Evolutionary conservation across 2,329 filamentous ascomycete species (phyloP).

Genomic region (Xylariaceae sp.): DNA sequence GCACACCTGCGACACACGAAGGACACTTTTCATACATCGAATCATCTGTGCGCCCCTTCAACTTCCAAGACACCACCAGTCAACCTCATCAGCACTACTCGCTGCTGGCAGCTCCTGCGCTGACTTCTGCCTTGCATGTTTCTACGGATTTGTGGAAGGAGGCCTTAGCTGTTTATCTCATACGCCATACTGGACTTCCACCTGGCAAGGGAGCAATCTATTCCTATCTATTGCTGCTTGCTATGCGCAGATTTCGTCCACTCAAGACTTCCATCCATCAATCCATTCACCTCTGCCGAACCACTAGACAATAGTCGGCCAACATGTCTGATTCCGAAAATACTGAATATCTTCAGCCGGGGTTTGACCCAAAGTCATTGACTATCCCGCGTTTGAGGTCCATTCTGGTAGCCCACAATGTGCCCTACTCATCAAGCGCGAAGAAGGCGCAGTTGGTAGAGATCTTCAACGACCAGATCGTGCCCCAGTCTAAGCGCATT

Average conservation of each 20-base stretch:
- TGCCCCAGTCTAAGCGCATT: conserved; percentile 74
- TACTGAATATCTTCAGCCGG: conserved; percentile 78
- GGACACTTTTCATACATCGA: too few relatives aligned
- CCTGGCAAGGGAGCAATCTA: not conserved
- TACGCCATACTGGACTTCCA: not conserved
- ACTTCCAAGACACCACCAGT: not conserved
- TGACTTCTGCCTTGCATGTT: not conserved
- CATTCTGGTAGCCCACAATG: conserved; percentile 83
- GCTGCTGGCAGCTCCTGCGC: not conserved
- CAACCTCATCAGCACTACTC: not conserved
- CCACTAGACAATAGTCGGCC: conserved; percentile 4
- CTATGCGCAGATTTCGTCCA: not conserved
- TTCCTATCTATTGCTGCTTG: not conserved
- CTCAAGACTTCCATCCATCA: not conserved
- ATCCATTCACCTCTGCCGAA: not conserved
- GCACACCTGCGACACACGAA: not conserved
- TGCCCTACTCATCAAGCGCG: conserved; percentile 80
- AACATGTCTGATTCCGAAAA: conserved; percentile 62
- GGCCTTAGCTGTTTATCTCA: not conserved
- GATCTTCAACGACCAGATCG: conserved; percentile 74
- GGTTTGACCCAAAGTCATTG: conserved; percentile 77
- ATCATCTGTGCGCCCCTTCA: too few relatives aligned
- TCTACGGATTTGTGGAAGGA: not conserved
- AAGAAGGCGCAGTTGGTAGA: conserved; percentile 88
- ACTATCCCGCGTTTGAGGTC: conserved; percentile 86